Evolutionary conservation across 148 eudicot genomes (phyloP), one percentile per base, ranked within the genome.

Genomic region (Dianthus caryophyllus): DNA sequence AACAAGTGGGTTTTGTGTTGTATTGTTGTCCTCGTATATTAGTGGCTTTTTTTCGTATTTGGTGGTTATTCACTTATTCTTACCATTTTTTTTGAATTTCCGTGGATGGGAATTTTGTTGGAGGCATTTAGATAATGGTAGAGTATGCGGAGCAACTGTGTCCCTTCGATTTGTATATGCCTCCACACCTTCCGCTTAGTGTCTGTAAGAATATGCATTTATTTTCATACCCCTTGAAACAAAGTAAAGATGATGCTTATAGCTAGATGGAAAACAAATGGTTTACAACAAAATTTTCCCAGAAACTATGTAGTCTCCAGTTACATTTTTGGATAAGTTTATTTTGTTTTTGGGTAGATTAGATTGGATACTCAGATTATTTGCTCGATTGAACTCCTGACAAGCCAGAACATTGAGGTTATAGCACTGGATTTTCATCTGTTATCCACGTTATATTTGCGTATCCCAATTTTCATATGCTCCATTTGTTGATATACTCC

Each of bases 291-390:
- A 47, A 2, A 47, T 47, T 12, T 1, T 18, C 4, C 50, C n/a
- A 15, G n/a, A 47, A 52, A 52, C 21, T 22, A 22, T 21, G 26
- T 54, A 26, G 31, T 26, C 15, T 25, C 17, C 31, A 12, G 16
- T 27, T 15, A 15, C 22, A 17, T 58, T 15, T 29, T 27, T 56
- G 61, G 17, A 30, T 15, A 30, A 1, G 41, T 22, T 53, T 53
- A 53, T 53, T 53, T 21, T 13, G 52, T 29, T 31, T 56, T 58
- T 57, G 61, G 38, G 38, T 58, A 29, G 62, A 58, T 58, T 29
- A 2, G 30, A 58, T 30, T 24, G 38, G 62, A 58, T 58, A 58
- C 22, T 27, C 15, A 2, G 55, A 0, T 48, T 65, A 49, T 7
- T 21, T 29, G 12, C 53, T 49, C 4, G 58, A 48, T 11, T 15